phyloP scores from a whole-genome alignment of 202 grass and related monocot species.

The Zoysia matrella region DNA sequence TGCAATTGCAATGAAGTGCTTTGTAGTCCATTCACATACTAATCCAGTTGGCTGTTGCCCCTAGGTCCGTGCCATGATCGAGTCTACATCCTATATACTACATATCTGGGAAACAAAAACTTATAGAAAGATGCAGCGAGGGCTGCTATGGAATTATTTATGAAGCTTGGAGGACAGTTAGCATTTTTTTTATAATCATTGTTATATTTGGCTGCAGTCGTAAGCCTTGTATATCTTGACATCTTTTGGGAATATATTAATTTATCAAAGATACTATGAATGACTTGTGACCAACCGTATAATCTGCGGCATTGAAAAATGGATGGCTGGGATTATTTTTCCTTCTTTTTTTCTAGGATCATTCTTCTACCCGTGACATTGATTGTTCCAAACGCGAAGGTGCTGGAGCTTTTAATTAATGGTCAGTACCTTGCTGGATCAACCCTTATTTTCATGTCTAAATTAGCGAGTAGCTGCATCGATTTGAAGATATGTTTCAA shows the following conservation, averaged over 20 bases:
- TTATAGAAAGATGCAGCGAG: background rate
- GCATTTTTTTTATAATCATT: background rate
- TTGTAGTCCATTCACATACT: slow-evolving; percentile 27
- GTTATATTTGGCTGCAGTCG: slow-evolving; percentile 16
- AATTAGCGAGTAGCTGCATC: slow-evolving; percentile 4
- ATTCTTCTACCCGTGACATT: slow-evolving; percentile 1
- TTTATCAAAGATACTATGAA: slow-evolving; percentile 20
- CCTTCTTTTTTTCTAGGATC: background rate
- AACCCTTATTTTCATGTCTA: background rate
- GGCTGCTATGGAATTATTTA: slow-evolving; percentile 10
- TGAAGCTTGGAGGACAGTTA: background rate
- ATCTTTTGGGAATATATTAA: background rate
- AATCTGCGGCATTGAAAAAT: background rate
- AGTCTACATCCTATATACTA: slow-evolving; percentile 2
- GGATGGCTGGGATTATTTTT: slow-evolving; percentile 2
- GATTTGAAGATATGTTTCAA: background rate
- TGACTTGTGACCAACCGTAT: slow-evolving; percentile 17
- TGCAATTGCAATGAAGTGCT: background rate
- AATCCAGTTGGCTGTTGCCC: background rate
- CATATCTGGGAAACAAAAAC: background rate
- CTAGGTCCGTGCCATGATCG: slow-evolving; percentile 14
- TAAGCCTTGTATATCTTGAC: slow-evolving; percentile 11
- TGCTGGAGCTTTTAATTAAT: background rate
- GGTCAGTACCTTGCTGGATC: background rate
- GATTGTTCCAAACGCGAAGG: slow-evolving; percentile 20